Evolutionary conservation across 2,329 filamentous ascomycete species (phyloP).

Genomic region (Plectosphaerella plurivora): DNA sequence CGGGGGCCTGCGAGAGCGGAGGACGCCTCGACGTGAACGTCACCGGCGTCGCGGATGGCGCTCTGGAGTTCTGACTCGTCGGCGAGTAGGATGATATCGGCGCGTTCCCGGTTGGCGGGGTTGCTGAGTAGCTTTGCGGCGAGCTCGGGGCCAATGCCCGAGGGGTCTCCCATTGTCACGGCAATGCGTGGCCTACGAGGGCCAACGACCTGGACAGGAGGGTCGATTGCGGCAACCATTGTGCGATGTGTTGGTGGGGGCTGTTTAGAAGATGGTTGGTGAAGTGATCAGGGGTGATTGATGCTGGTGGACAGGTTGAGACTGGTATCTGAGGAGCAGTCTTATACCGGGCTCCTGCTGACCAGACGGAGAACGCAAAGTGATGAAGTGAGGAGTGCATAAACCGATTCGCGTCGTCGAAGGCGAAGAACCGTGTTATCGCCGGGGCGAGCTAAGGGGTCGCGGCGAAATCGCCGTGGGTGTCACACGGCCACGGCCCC

Average conservation of each 20-base stretch:
- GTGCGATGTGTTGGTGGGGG: background rate
- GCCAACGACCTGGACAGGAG: background rate
- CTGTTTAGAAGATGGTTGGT: no score
- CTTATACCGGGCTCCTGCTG: no score
- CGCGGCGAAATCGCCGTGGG: background rate
- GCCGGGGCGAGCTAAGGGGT: no score
- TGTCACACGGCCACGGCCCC: background rate
- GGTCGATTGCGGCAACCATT: constrained; percentile 3
- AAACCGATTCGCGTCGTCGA: no score
- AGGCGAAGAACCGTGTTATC: no score
- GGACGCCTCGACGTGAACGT: constrained; percentile 10
- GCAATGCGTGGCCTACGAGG: constrained; percentile 20
- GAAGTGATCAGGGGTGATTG: no score
- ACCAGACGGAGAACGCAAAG: no score
- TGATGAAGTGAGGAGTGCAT: no score
- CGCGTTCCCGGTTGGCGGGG: constrained; percentile 16
- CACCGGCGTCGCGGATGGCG: constrained; percentile 16
- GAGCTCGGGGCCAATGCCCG: constrained; percentile 25
- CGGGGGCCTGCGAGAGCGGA: constrained; percentile 11
- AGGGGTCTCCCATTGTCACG: constrained; percentile 23
- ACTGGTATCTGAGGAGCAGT: no score
- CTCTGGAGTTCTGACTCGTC: constrained; percentile 19
- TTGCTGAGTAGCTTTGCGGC: constrained; percentile 24
- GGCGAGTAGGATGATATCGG: constrained; percentile 23
- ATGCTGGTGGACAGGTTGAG: no score